Base-by-base conservation (phyloP, 768 basidiomycete genomes). In the Calocybe indica region DNA sequence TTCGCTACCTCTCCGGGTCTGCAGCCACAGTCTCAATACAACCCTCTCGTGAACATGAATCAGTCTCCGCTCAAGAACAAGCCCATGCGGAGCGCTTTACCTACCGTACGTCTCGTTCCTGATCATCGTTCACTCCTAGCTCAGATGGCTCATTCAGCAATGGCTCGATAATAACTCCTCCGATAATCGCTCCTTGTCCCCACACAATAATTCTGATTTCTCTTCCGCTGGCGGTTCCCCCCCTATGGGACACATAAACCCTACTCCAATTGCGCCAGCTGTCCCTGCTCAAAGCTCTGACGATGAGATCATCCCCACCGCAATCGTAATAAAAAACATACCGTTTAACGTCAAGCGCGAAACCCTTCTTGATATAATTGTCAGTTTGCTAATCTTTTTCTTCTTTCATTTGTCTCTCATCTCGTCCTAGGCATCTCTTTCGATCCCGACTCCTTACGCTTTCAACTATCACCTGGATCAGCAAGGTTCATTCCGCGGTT, bases 281-380 rank as follows among this genome's bases (percentile, higher is more conserved):
- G 75, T 80, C 9, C 76, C 82, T 41, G 68, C 66, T 49, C 73
- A 69, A 61, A 76, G 69, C 50, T 58, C 64, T 37, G 89, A 92
- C 57, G 92, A 96, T 68, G 93, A 96, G 65, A 78, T 96, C 65
- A 98, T 98, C 69, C 95, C 95, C 47, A 98, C 94, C 7, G 96
- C 96, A 46, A 97, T 99, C 61, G 96, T 99, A 63, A 97, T 99
- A 68, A 99, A 99, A 82, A 97, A 97, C 75, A 99, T 99, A 72
- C 95, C 95, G 56, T 99, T 99, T 77, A 93, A 93, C 60, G 92
- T 97, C 56, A 91, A 93, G 71, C 85, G 91, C 62, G 95, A 98
- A 72, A 91, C 91, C 38, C 80, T 99, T 57, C 83, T 98, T 61
- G 86, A 88, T 71, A 92, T 97, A 65, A 98, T 99, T 64, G 94